Evolutionary conservation across 441 rosid species (phyloP).

Genomic region (Omphalea diandra): DNA sequence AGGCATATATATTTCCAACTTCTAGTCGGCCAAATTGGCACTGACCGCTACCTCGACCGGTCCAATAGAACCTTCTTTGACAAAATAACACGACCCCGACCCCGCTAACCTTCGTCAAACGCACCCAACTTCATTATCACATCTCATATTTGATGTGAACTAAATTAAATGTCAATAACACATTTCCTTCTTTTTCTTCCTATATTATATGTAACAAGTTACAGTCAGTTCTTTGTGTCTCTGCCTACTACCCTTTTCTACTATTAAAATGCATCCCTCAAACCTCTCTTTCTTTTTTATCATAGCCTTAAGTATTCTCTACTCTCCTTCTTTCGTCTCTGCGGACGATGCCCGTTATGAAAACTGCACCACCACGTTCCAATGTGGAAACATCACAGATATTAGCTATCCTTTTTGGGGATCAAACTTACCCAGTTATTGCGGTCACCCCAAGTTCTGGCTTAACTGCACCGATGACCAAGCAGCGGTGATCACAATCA

Average conservation of each 20-base stretch:
- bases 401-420: conserved; percentile 26
- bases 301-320: not conserved
- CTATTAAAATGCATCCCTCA: conserved; percentile 1
- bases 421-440: conserved; percentile 12
- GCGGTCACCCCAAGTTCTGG: conserved; percentile 19
- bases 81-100: not conserved
- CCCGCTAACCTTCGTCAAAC: not conserved
- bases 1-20: not conserved
- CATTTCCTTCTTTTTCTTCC: conserved; percentile 1
- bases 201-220: not conserved
- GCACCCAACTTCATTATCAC: not conserved
- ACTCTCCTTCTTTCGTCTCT: not conserved
- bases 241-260: not conserved
- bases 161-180: not conserved
- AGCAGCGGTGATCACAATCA: conserved; percentile 1
- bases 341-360: not conserved
- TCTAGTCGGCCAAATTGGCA: not conserved
- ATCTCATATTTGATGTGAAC: not conserved
- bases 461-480: conserved; percentile 13
- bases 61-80: conserved; percentile 6
- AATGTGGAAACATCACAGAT: conserved; percentile 18
- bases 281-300: not conserved
- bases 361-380: conserved; percentile 18
- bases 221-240: not conserved
- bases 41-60: not conserved